phyloP scores from a whole-genome alignment of 1,139 yeast species.

The Magnusiomyces sp. region DNA sequence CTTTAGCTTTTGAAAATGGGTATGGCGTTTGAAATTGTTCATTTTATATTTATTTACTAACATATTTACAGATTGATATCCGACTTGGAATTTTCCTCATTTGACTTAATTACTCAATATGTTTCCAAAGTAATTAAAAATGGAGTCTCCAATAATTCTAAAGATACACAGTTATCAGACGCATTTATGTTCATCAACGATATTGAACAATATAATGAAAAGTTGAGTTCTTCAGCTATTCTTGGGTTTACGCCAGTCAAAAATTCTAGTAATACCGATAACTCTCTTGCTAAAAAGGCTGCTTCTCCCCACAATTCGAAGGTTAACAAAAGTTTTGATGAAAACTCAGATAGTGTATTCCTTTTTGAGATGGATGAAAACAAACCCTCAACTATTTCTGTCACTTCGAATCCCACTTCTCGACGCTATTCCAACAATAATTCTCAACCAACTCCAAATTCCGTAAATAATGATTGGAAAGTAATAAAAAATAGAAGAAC shows the following conservation, averaged over 20 bases:
- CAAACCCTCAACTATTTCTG: too few species aligned
- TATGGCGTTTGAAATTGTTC: constrained; percentile 9
- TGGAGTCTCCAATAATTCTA: neutral
- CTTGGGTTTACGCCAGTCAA: too few species aligned
- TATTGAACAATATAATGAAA: constrained; percentile 10
- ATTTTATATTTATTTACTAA: neutral
- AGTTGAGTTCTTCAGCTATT: constrained; percentile 4
- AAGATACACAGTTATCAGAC: neutral
- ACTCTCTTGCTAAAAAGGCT: neutral
- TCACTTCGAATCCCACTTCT: too few species aligned
- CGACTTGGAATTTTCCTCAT: neutral
- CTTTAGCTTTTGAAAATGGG: constrained; percentile 49
- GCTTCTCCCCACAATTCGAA: neutral
- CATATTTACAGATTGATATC: constrained; percentile 2
- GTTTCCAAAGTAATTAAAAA: too few species aligned
- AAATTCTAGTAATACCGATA: too few species aligned
- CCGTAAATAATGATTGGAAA: too few species aligned
- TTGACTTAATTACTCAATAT: neutral
- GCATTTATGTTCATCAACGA: constrained; percentile 10
- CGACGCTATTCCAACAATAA: too few species aligned
- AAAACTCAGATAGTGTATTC: constrained; percentile 7
- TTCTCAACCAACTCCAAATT: too few species aligned
- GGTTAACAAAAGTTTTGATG: neutral
- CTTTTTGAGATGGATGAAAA: constrained; percentile 9
- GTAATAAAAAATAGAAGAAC: too few species aligned